Base-by-base conservation (phyloP, 1,284 basidiomycete species). In the Moesziomyces globuligerus region DNA sequence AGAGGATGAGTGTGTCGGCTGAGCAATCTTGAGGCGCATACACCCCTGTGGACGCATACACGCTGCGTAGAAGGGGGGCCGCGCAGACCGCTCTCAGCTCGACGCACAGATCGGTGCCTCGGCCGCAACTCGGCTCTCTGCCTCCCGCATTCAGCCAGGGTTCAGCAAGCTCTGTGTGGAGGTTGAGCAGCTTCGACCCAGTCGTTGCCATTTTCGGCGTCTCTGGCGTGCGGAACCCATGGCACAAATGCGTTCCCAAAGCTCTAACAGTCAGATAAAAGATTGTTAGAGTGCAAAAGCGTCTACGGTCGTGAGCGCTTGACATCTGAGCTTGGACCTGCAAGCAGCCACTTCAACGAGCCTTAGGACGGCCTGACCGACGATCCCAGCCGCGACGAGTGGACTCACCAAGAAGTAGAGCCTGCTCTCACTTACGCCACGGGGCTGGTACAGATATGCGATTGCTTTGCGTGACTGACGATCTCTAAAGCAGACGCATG, bases 401-500 rank as follows among this genome's bases (percentile, higher is more conserved):
- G n/a, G n/a, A n/a, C n/a, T n/a, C n/a, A n/a, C n/a, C n/a, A n/a
- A n/a, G n/a, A n/a, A n/a, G n/a, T n/a, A n/a, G n/a, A n/a, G n/a
- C n/a, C n/a, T n/a, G n/a, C n/a, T n/a, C n/a, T n/a, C n/a, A n/a
- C n/a, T n/a, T n/a, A n/a, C n/a, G n/a, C n/a, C n/a, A n/a, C 15
- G 15, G 15, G 15, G 32, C 5, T 4, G 3, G 32, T 34, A 4
- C 17, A 7, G 17, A 34, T 28, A 28, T 28, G n/a, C 10, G 32
- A 34, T 34, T 17, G 32, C 15, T 7, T 7, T 13, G 32, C 10
- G 17, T 34, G n/a, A n/a, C n/a, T n/a, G n/a, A 34, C 32, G 32
- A n/a, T n/a, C n/a, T 17, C 32, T 26, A 71, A 9, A 72, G 48
- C 23, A 76, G 39, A 28, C 74, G 72, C 54, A 74, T 61, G 3